Conservation (phyloP, 208 protist species). For the Leishmania tropica region DNA sequence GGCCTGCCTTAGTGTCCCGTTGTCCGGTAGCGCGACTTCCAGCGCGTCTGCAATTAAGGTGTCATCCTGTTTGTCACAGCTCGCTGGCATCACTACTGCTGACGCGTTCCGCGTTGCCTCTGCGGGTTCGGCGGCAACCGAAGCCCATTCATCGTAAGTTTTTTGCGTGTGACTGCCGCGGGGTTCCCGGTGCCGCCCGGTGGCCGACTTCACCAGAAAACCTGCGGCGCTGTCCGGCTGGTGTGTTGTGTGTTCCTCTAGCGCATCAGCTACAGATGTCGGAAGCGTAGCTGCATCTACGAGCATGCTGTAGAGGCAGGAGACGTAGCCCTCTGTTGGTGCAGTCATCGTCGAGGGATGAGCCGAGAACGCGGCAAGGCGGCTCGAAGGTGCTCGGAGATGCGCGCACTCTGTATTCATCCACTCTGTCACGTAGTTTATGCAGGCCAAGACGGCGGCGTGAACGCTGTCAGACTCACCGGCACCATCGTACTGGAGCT, state of each 20-base stretch:
- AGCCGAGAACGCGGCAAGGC: neutral
- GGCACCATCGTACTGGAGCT: slow-evolving; percentile 23
- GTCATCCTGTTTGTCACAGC: neutral
- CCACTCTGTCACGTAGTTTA: slow-evolving; percentile 17
- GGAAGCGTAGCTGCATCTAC: slow-evolving; percentile 20
- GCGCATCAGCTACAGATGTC: slow-evolving; percentile 3
- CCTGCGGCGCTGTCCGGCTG: slow-evolving; percentile 16
- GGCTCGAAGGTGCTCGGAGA: neutral
- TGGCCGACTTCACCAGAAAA: slow-evolving; percentile 15
- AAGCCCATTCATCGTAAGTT: neutral
- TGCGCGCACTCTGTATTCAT: neutral
- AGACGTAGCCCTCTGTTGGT: slow-evolving; percentile 1
- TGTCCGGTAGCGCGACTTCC: slow-evolving; percentile 30
- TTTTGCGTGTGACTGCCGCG: neutral
- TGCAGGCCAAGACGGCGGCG: slow-evolving; percentile 22
- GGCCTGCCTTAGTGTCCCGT: slow-evolving; percentile 30
- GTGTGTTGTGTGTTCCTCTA: slow-evolving; percentile 23
- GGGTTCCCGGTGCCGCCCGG: slow-evolving; percentile 4
- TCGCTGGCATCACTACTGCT: neutral
- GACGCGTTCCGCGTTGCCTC: neutral
- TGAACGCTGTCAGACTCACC: slow-evolving; percentile 25
- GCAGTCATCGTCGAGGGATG: neutral
- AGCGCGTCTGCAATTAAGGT: slow-evolving; percentile 9
- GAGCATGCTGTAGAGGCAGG: slow-evolving; percentile 18
- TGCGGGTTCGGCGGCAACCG: neutral